Base-by-base conservation (phyloP, 768 basidiomycete species). In the Hydnomerulius pinastri region DNA sequence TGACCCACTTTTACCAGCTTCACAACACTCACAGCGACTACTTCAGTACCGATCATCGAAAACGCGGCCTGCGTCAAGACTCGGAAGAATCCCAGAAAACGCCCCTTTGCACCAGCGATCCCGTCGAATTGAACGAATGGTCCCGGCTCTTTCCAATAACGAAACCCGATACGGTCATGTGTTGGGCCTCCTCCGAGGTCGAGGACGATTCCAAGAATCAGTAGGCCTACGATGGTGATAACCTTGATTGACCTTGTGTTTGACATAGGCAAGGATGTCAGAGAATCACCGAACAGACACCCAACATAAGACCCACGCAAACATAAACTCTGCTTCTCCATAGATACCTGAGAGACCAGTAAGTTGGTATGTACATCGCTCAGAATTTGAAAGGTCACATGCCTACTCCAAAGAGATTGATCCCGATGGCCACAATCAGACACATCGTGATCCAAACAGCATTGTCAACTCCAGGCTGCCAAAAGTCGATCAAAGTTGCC, bases 11-110 rank as follows among this genome's bases (percentile, higher is more conserved):
- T n/a, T n/a, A n/a, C n/a, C n/a, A n/a, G n/a, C n/a, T n/a, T n/a
- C n/a, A n/a, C n/a, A n/a, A n/a, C n/a, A 63, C 66, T 54, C 48
- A 75, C 72, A 39, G 74, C 76, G 17, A 76, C 76, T 32, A 69
- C 67, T 59, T 85, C 83, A 0, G 82, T 81, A 11, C 84, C 84
- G 24, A 79, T 73, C 63, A 73, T 83, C 11, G 80, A 75, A 69
- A 84, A 85, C 4, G 78, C 79, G 10, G 83, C 85, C 57, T 83
- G 79, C 8, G 73, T 76, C 47, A 80, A 72, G 40, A 81, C 81
- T 2, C 78, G 72, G 71, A 76, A 82, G 48, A 70, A 71, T 4
- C 73, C 73, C 10, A 76, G 60, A 71, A 85, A 85, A 23, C 72
- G 73, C 17, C 82, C 82, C 33, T 71, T 73, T 1, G 70, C 49